These are phyloP conservation scores for Castanea sativa DNA, from an alignment of 306 rosid genomes.

Conservation along the genomic window DNA sequence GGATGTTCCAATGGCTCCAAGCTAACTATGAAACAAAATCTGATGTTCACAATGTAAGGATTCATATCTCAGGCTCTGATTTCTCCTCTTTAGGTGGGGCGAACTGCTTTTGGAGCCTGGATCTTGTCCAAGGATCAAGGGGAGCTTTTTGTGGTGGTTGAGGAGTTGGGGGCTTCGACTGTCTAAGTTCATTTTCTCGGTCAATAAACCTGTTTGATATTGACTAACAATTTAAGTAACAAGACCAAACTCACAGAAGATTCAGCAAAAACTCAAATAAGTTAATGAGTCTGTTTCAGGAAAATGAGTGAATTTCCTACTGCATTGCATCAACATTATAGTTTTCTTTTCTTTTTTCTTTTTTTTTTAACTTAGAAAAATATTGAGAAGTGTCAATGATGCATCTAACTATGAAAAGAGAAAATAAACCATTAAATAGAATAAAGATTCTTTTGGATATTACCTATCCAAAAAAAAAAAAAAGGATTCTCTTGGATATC, in stretches of 20 bases:
- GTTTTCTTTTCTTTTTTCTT: too few relatives aligned
- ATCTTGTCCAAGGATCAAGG: slow-evolving; percentile 83
- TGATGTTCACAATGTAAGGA: neutral
- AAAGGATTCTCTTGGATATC: neutral
- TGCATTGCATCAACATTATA: neutral
- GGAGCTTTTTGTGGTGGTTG: slow-evolving; percentile 76
- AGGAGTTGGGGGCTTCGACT: slow-evolving; percentile 79
- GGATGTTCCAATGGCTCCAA: neutral
- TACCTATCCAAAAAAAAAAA: neutral
- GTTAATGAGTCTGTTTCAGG: slow-evolving; percentile 12
- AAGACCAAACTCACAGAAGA: neutral
- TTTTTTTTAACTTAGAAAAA: neutral
- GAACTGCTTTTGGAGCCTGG: slow-evolving; percentile 66
- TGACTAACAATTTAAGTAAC: neutral
- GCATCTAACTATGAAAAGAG: neutral
- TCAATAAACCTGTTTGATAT: slow-evolving; percentile 66
- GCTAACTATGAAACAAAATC: neutral
- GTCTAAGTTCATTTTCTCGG: slow-evolving; percentile 80
- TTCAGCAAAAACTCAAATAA: neutral
- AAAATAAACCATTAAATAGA: neutral
- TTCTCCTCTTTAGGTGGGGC: slow-evolving; percentile 78
- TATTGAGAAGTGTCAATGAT: neutral
- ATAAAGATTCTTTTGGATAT: too few relatives aligned
- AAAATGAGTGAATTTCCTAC: neutral
- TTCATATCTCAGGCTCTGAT: slow-evolving; percentile 48